A percentile compares a stretch with the other conserved stretches of the same genome.
phyloP scores from a whole-genome alignment of 1,284 basidiomycete species.

The Pisolithus thermaeus region DNA sequence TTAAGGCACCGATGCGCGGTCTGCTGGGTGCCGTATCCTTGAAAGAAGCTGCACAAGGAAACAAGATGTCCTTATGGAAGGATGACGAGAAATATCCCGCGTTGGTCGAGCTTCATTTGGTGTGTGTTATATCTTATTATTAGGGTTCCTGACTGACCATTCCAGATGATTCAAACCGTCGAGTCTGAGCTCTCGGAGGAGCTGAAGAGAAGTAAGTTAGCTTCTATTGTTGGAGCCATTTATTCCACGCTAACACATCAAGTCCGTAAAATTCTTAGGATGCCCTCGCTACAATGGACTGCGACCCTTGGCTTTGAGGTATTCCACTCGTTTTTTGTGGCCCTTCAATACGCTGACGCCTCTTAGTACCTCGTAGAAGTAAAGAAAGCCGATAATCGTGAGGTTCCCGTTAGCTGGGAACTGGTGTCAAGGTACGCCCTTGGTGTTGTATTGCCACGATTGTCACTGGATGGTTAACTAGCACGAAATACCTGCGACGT shows the following conservation, averaged over 20 bases:
- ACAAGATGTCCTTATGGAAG: constrained; percentile 71
- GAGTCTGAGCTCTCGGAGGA: constrained; percentile 76
- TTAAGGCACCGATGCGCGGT: constrained; percentile 50
- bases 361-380: constrained; percentile 74
- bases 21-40: constrained; percentile 61
- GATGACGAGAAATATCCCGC: constrained; percentile 68
- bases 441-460: neutral
- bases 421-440: constrained; percentile 61
- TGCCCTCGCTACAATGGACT: constrained; percentile 74
- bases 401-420: constrained; percentile 78
- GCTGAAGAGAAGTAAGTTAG: constrained; percentile 54
- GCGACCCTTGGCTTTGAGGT: constrained; percentile 70
- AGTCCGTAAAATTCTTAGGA: constrained; percentile 73
- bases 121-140: constrained; percentile 16
- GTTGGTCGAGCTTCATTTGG: constrained; percentile 45
- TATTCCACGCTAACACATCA: constrained; percentile 6
- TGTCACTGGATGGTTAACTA: constrained; percentile 26
- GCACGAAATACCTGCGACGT: constrained; percentile 73
- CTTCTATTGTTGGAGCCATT: neutral
- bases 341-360: neutral
- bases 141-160: constrained; percentile 2
- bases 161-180: constrained; percentile 52
- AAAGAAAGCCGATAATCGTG: constrained; percentile 63
- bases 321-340: constrained; percentile 14
- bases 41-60: constrained; percentile 62